Evolutionary conservation across 2,329 filamentous ascomycete species (phyloP).

Genomic region (Microdochium nivale): DNA sequence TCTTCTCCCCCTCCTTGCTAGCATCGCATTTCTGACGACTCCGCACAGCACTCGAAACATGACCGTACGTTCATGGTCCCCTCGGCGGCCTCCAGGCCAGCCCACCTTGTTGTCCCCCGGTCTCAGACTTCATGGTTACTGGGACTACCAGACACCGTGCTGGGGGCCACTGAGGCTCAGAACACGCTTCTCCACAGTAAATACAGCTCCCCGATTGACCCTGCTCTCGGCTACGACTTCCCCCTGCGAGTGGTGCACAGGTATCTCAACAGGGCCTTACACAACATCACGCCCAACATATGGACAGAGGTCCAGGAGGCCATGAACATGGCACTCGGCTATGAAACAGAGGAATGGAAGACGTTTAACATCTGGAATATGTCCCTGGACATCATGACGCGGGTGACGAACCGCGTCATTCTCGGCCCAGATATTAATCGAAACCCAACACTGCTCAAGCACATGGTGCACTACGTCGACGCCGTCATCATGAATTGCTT

Average conservation of each 20-base stretch:
- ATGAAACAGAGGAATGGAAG: conserved; percentile 25
- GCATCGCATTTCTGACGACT: background rate
- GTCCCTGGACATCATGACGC: conserved; percentile 31
- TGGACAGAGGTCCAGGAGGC: conserved; percentile 29
- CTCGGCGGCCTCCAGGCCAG: conserved; percentile 19
- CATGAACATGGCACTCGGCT: conserved; percentile 24
- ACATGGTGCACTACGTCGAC: conserved; percentile 39
- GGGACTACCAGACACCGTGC: conserved; percentile 33
- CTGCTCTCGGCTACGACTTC: conserved; percentile 25
- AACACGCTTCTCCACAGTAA: conserved; percentile 25
- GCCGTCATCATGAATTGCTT: conserved; percentile 36
- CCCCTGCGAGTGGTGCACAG: conserved; percentile 33
- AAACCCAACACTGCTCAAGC: conserved; percentile 34
- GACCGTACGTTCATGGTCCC: conserved; percentile 32
- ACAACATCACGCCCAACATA: conserved; percentile 27
- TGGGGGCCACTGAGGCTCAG: conserved; percentile 32
- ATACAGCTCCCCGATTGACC: conserved; percentile 32
- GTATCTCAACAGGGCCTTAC: conserved; percentile 30
- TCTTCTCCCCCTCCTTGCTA: background rate
- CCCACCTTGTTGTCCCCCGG: conserved; percentile 32
- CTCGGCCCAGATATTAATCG: conserved; percentile 28
- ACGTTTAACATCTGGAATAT: conserved; percentile 34
- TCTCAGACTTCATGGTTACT: conserved; percentile 36
- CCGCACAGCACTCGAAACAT: conserved; percentile 27
- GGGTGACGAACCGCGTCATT: conserved; percentile 33